Percentiles rank a stretch among this genome's conserved stretches.
Evolutionary conservation across 495 filamentous ascomycete genomes (phyloP).

Genomic region (Aspergillus conjunctus): DNA sequence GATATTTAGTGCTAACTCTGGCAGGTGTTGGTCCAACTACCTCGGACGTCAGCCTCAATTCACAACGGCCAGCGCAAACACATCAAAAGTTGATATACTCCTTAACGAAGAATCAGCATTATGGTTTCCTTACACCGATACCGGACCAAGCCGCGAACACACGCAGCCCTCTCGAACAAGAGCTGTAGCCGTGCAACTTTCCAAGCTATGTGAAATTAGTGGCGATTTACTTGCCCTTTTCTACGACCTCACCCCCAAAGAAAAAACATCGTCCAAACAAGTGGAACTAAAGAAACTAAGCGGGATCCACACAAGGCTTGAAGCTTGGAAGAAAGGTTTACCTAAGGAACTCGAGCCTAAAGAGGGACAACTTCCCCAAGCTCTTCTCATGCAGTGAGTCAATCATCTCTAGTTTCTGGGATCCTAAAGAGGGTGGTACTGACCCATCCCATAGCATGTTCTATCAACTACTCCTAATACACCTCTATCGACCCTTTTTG

Average conservation of each 20-base stretch:
- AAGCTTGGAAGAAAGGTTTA: conserved; percentile 85
- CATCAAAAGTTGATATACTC: conserved; percentile 89
- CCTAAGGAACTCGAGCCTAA: conserved; percentile 86
- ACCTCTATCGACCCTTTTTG: conserved; percentile 94
- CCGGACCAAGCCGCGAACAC: conserved; percentile 66
- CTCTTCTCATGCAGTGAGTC: conserved; percentile 93
- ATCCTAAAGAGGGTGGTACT: conserved; percentile 25
- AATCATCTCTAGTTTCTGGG: background rate
- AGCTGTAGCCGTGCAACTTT: conserved; percentile 79
- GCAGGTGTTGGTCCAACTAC: conserved; percentile 94
- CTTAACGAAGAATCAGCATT: conserved; percentile 80
- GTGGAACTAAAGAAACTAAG: conserved; percentile 91
- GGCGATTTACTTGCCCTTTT: conserved; percentile 87
- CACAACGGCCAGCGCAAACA: conserved; percentile 71
- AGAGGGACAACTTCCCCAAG: conserved; percentile 84
- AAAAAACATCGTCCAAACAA: conserved; percentile 63
- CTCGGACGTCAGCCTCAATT: conserved; percentile 91
- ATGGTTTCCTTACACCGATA: conserved; percentile 91
- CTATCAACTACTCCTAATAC: conserved; percentile 93
- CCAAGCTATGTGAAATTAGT: conserved; percentile 86
- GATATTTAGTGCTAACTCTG: conserved; percentile 22
- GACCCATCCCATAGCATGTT: conserved; percentile 73
- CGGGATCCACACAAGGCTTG: conserved; percentile 85
- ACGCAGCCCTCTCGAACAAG: conserved; percentile 82
- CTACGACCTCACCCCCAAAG: conserved; percentile 74